Evolutionary conservation across 2,329 filamentous ascomycete genomes (phyloP).

Genomic region (Bipolaris sorokiniana): DNA sequence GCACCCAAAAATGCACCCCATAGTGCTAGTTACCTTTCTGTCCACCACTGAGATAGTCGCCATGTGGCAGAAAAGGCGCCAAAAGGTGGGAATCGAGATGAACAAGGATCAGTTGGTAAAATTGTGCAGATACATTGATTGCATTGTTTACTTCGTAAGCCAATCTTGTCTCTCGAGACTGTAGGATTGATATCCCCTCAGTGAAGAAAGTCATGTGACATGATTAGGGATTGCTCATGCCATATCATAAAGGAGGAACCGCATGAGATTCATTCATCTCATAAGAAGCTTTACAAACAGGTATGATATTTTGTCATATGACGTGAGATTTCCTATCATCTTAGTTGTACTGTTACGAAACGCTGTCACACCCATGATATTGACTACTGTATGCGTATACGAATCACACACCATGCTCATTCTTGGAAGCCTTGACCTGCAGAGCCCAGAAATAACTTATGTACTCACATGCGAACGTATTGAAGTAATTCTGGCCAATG

Average conservation of each 20-base stretch:
- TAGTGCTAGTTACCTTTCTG: not conserved
- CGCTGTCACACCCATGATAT: not conserved
- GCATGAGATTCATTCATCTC: not conserved
- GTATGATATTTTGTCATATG: not conserved
- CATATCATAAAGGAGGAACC: not conserved
- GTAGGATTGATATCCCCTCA: too few species aligned
- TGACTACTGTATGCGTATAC: not conserved
- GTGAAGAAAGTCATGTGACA: not conserved
- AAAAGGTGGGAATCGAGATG: not conserved
- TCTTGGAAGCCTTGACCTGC: not conserved
- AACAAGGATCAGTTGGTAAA: not conserved
- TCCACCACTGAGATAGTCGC: constrained; percentile 5
- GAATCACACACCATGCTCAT: not conserved
- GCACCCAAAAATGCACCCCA: constrained; percentile 5
- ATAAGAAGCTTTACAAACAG: not conserved
- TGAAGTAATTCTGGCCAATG: not conserved
- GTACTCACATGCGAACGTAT: not conserved
- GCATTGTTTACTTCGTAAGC: too few species aligned
- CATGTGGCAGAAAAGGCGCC: not conserved
- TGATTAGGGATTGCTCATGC: not conserved
- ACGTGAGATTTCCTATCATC: not conserved
- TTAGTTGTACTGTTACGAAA: not conserved
- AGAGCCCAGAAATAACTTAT: not conserved
- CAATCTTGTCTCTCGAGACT: too few species aligned
- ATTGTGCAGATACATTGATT: not conserved